Base-by-base conservation (phyloP, 192 early-diverging fungal species). In the Coemansia sp. region DNA sequence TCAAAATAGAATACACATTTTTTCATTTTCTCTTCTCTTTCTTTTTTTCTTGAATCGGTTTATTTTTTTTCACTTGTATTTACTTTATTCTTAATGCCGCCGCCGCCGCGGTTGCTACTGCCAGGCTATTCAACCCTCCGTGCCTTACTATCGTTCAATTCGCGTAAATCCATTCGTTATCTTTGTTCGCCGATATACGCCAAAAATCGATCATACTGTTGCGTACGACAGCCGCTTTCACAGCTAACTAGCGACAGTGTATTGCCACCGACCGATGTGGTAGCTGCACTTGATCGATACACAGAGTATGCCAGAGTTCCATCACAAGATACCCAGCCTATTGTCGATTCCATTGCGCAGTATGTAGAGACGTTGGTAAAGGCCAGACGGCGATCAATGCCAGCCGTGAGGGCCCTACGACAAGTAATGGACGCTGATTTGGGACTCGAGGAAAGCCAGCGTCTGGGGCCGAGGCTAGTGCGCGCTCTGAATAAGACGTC, bases 1-100 rank as follows among this genome's bases (percentile, higher is more conserved):
- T n/a, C 6, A 55, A 16, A 14, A 30, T 57, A 26, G 19, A 23
- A 26, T 30, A 21, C n/a, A 33, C 21, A 21, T 52, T 49, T 13
- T 28, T 64, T 64, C 26, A 26, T 53, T 10, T 30, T n/a, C 3
- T 66, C 4, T 43, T 65, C 26, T 52, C 0, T 42, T 30, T n/a
- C 0, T 66, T 8, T 67, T 42, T 59, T 16, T 43, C 53, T 8
- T 42, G 6, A 43, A 43, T 43, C 16, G 3, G 17, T 63, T 44
- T 26, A 17, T 30, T 64, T 33, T 6, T 42, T 35, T 35, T 17
- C 23, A 26, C 23, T 39, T 66, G 30, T 26, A 37, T 66, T 66
- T 23, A 16, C 2, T 28, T 23, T n/a, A 38, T 38, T 55, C 32
- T 65, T 47, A 63, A 63, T 58, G 55, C 28, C 30, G 55, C 47